Base-by-base conservation (phyloP, 1,284 basidiomycete species). In the Cutaneotrichosporon spelunceum region DNA sequence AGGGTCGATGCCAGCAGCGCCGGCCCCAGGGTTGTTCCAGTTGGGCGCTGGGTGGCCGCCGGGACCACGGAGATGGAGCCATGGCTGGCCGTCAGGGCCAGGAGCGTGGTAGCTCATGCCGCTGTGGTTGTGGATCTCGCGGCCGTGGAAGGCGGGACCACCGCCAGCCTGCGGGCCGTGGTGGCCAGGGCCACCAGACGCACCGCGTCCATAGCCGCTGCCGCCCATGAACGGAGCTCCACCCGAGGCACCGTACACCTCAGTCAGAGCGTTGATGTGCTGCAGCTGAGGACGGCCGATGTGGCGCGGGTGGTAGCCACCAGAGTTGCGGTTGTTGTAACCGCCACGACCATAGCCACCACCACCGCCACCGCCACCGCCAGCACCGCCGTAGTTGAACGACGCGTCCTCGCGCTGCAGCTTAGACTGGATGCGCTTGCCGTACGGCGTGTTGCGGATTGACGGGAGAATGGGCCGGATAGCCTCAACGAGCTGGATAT, bases 381-480 rank as follows among this genome's bases (percentile, higher is more conserved):
- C 68, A 30, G 64, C 66, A 57, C 81, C 84, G 66, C 83, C 85
- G 48, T 75, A 73, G 61, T 71, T 69, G 65, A 78, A 75, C 33
- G 78, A 77, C 24, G 90, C 89, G 75, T 92, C 90, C 81, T 94
- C 91, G 60, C 92, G 89, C 79, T 95, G 92, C 60, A 97, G 83
- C 81, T 96, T 96, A 82, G 92, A 93, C 80, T 96, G 93, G 72
- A 97, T 97, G 57, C 94, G 88, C 83, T 97, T 97, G 71, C 93
- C 93, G 72, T 97, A 97, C 4, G 93, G 93, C 5, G 93, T 97
- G 81, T 96, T 97, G 72, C 93, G 89, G 74, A 97, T 96, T 66
- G 96, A 84, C 3, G 92, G 93, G 30, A 97, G 84, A 64, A 96
- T 93, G n/a, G 94, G 94, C 58, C 93, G 89, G 75, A 97, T 97